Evolutionary conservation across 2,329 filamentous ascomycete species (phyloP).

Genomic region (Colletotrichum tamarilloi): DNA sequence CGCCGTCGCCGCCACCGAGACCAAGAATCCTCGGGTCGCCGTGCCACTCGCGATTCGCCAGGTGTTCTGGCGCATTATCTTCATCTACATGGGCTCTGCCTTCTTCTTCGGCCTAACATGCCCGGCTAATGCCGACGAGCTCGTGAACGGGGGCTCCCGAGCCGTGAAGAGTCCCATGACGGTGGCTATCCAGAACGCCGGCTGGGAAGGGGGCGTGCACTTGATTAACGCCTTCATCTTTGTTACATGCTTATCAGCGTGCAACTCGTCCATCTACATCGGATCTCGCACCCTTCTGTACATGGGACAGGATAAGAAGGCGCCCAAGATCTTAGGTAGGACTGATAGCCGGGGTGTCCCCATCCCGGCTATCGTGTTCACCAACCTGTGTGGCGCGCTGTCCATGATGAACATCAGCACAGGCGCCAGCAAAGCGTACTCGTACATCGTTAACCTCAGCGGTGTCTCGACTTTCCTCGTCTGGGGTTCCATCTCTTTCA

Average conservation of each 20-base stretch:
- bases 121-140: conserved; percentile 72
- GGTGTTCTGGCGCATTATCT: conserved; percentile 70
- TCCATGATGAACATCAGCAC: conserved; percentile 81
- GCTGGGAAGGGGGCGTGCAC: conserved; percentile 78
- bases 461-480: conserved; percentile 79
- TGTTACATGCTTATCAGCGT: conserved; percentile 76
- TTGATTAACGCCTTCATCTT: conserved; percentile 84
- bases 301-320: conserved; percentile 80
- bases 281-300: conserved; percentile 79
- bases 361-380: conserved; percentile 71
- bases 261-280: conserved; percentile 83
- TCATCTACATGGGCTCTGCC: conserved; percentile 75
- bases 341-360: conserved; percentile 74
- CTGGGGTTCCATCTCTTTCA: conserved; percentile 77
- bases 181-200: conserved; percentile 78
- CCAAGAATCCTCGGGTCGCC: conserved; percentile 65
- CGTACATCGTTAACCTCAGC: conserved; percentile 76
- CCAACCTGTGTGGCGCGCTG: conserved; percentile 77
- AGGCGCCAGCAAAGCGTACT: conserved; percentile 72
- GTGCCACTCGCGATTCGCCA: conserved; percentile 70
- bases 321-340: conserved; percentile 75
- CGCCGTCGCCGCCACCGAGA: conserved; percentile 72
- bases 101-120: conserved; percentile 82
- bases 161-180: conserved; percentile 80
- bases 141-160: conserved; percentile 70